Evolutionary conservation across 352 stramenopile genomes (phyloP), one percentile per base, ranked within the genome.

Genomic region (Phytophthora niederhauseri): DNA sequence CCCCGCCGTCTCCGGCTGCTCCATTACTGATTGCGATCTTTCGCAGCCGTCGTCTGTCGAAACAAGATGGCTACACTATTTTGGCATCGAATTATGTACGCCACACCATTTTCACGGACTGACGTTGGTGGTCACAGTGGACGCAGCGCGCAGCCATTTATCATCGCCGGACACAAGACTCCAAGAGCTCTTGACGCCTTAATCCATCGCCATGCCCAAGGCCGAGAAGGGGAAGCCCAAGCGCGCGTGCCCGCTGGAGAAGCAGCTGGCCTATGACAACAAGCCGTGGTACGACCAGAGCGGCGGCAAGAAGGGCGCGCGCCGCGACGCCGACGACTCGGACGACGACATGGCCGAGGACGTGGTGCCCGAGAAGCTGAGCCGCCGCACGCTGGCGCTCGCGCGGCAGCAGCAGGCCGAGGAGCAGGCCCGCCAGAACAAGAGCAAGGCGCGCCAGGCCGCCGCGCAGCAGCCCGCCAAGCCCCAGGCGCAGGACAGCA

Each of bases 241-340:
- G 74, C 89, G 89, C 66, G 81, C 89, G 58, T 92, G 83, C 72
- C 87, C 89, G 77, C 78, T 96, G 38, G 89, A 94, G 73, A 94
- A 94, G 80, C 89, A 96, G 68, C 73, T 96, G 30, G 87, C 87
- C 51, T 93, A 79, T 68, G 89, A 96, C 72, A 85, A 89, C 62
- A 96, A 92, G 79, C 87, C 89, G 19, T 95, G 88, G 87, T 96
- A 91, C 57, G 85, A 95, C 60, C 64, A 78, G 62, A 75, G 62
- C 52, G 56, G 62, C 52, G 56, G 57, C 51, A 68, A 68, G 49
- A 78, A 71, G 31, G 57, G 24, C 22, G 63, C 50, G 24, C 68
- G 75, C 30, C 75, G 73, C 17, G 73, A 90, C 45, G 64, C 26
- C 51, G 75, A 79, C 34, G 84, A 91, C 64, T 87, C 77, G 57